These are phyloP conservation scores for Fremontodendron californicum DNA, from an alignment of 345 rosid species.

Conservation along the genomic window DNA sequence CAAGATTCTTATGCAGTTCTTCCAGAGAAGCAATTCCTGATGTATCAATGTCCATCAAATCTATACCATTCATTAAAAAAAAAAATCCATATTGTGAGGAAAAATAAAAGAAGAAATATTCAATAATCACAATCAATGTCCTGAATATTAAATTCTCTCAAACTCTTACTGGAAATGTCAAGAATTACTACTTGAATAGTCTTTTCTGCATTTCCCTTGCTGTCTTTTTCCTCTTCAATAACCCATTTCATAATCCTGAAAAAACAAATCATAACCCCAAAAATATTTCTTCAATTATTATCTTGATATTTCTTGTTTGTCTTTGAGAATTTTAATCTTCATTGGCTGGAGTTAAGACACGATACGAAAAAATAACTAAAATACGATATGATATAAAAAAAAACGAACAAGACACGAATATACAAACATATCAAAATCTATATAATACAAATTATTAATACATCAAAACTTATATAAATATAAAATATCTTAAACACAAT, in stretches of 20 bases:
- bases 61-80: constrained; percentile 26
- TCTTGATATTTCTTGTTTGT: neutral
- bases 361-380: no score
- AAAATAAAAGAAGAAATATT: neutral
- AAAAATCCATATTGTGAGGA: neutral
- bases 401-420: no score
- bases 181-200: constrained; percentile 54
- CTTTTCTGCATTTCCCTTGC: constrained; percentile 24
- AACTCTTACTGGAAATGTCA: constrained; percentile 79
- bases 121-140: neutral
- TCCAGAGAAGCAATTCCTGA: constrained; percentile 72
- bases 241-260: constrained; percentile 56
- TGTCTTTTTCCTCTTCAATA: constrained; percentile 34
- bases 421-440: no score
- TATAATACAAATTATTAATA: no score
- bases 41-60: constrained; percentile 65
- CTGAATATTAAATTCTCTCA: neutral
- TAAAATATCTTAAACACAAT: no score
- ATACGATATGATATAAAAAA: no score
- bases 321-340: neutral
- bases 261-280: neutral
- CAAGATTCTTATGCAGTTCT: constrained; percentile 57
- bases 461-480: no score
- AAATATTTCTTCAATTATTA: neutral
- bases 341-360: no score